These are phyloP conservation scores for Silene coronaria DNA, from an alignment of 179 eudicot genomes.

Conservation along the genomic window DNA sequence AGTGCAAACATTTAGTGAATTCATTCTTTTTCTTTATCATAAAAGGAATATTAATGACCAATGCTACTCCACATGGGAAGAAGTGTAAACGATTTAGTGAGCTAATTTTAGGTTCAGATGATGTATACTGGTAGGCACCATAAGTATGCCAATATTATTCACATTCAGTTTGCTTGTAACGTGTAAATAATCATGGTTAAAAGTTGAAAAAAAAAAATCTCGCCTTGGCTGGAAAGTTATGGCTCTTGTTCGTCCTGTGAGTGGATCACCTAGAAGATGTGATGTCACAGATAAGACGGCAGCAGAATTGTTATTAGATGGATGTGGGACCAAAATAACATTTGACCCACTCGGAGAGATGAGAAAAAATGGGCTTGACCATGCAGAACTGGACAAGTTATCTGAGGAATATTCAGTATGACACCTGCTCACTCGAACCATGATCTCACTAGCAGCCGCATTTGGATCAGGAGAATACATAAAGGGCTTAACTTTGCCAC, in stretches of 20 bases:
- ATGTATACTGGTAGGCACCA: not conserved
- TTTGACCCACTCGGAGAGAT: conserved; percentile 89
- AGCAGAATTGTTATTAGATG: conserved; percentile 45
- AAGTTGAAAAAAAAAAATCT: not conserved
- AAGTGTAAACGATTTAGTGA: not conserved
- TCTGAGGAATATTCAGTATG: conserved; percentile 35
- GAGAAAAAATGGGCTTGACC: conserved; percentile 85
- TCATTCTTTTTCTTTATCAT: not conserved
- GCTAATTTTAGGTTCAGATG: not conserved
- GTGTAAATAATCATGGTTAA: conserved; percentile 1
- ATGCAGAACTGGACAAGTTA: conserved; percentile 38
- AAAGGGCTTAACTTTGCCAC: conserved; percentile 49
- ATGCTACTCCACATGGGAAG: not conserved
- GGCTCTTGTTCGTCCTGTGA: conserved; percentile 79
- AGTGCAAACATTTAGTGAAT: not conserved
- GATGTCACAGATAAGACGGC: conserved; percentile 76
- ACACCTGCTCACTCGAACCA: conserved; percentile 60
- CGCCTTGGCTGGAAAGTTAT: conserved; percentile 93
- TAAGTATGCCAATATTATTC: not conserved
- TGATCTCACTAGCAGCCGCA: conserved; percentile 52
- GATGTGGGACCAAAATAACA: conserved; percentile 68
- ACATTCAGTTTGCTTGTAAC: not conserved
- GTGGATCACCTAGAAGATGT: conserved; percentile 64
- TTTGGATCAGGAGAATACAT: conserved; percentile 84
- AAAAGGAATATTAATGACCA: not conserved